Conservation (phyloP, 257 asterid genomes). For the Przewalskia tangutica region DNA sequence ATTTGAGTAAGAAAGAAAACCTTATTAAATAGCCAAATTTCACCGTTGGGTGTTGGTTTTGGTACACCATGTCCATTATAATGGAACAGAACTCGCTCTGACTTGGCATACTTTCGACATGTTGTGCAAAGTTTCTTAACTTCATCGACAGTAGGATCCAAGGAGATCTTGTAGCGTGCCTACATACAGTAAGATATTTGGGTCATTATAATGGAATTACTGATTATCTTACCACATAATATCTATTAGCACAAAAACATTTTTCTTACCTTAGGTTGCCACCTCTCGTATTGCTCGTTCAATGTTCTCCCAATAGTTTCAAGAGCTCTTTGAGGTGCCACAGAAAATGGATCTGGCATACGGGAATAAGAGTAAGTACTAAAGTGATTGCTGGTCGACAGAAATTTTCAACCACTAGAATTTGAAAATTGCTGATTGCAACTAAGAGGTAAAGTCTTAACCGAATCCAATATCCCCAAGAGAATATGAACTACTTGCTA, state of each 20-base stretch:
- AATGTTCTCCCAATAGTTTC: slow-evolving; percentile 49
- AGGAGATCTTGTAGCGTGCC: slow-evolving; percentile 77
- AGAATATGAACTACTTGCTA: neutral
- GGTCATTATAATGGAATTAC: neutral
- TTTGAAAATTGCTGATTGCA: neutral
- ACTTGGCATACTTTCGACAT: slow-evolving; percentile 85
- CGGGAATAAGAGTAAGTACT: neutral
- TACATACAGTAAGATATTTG: slow-evolving; percentile 14
- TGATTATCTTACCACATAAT: neutral
- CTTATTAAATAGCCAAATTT: slow-evolving; percentile 94
- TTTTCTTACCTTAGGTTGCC: slow-evolving; percentile 74
- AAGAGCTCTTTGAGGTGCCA: slow-evolving; percentile 58
- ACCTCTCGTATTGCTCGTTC: slow-evolving; percentile 47
- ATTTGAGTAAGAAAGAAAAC: slow-evolving; percentile 20
- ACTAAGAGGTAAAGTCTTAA: neutral
- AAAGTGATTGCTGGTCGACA: neutral
- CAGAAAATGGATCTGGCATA: slow-evolving; percentile 57
- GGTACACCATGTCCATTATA: slow-evolving; percentile 99
- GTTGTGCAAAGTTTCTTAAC: slow-evolving; percentile 88
- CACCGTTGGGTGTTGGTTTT: slow-evolving; percentile 87
- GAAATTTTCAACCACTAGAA: neutral
- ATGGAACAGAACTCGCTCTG: slow-evolving; percentile 94
- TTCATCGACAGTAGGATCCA: slow-evolving; percentile 97
- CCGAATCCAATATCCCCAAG: neutral
- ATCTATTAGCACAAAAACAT: slow-evolving; percentile 2